phyloP scores from a whole-genome alignment of 208 protist species.

The Leptomonas seymouri region DNA sequence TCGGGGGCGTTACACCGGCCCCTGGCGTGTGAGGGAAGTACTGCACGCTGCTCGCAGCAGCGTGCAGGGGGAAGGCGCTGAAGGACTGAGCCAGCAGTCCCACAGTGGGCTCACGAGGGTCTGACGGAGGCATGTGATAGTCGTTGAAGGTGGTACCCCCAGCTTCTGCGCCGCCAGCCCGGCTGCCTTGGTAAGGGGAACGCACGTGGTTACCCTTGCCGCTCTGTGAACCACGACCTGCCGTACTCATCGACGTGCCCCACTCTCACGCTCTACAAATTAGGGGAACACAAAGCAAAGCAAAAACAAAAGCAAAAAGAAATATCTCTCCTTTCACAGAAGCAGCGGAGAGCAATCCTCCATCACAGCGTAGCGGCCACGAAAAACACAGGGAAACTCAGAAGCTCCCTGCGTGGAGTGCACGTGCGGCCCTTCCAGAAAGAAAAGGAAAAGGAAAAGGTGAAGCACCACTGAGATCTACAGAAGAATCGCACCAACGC shows the following conservation, averaged over 20 bases:
- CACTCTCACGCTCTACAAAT: not conserved
- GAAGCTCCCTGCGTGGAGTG: no score
- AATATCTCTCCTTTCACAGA: no score
- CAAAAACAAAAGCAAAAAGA: not conserved
- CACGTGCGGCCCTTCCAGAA: no score
- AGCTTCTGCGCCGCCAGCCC: not conserved
- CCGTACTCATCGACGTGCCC: slow-evolving; percentile 1
- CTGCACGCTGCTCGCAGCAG: not conserved
- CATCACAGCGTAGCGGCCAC: no score
- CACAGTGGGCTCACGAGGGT: slow-evolving; percentile 6
- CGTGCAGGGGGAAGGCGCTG: not conserved
- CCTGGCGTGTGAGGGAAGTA: slow-evolving; percentile 8
- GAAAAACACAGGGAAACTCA: no score
- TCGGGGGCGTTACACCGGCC: not conserved
- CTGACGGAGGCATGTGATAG: not conserved
- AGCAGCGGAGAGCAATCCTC: no score
- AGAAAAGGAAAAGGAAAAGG: no score
- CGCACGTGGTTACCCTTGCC: slow-evolving; percentile 1
- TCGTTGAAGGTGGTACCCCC: slow-evolving; percentile 1
- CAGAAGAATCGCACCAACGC: no score
- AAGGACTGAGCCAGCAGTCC: not conserved
- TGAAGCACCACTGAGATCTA: no score
- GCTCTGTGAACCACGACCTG: not conserved
- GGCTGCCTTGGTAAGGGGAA: not conserved
- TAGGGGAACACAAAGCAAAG: not conserved